Percentiles rank a stretch among this genome's conserved stretches.
Conservation (phyloP, 2,329 filamentous ascomycete species). For the Bipolaris gigantea region DNA sequence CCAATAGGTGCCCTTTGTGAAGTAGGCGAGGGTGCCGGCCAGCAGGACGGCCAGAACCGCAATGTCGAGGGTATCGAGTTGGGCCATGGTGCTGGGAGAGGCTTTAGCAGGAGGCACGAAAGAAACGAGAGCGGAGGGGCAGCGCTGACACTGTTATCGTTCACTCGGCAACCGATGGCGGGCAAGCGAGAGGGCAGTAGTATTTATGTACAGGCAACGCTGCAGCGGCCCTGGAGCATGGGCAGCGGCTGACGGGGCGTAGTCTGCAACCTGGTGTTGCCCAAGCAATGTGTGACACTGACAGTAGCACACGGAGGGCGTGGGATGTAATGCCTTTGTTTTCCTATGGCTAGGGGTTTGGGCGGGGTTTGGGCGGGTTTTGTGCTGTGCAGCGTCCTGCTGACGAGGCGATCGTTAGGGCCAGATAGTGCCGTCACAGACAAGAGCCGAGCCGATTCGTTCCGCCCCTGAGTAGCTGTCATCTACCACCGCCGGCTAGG, state of each 20-base stretch:
- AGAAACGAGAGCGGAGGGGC: conserved; percentile 18
- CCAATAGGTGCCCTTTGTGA: conserved; percentile 97
- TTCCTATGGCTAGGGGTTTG: background rate
- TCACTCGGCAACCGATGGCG: conserved; percentile 26
- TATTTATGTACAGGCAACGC: conserved; percentile 25
- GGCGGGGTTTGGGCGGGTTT: background rate
- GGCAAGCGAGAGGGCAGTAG: conserved; percentile 32
- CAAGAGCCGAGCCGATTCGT: conserved; percentile 13
- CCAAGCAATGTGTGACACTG: background rate
- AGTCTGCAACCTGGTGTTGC: background rate
- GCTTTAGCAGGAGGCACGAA: conserved; percentile 14
- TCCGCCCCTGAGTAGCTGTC: conserved; percentile 12
- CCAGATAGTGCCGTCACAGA: conserved; percentile 32
- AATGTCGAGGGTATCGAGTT: conserved; percentile 94
- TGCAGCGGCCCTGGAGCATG: conserved; percentile 3
- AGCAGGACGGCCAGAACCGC: conserved; percentile 85
- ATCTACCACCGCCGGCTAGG: background rate
- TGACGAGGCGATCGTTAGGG: conserved; percentile 10
- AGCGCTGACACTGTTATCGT: conserved; percentile 26
- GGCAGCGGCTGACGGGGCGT: background rate
- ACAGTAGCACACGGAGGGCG: background rate
- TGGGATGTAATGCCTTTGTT: background rate
- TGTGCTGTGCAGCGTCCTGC: background rate
- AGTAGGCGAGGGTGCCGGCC: conserved; percentile 87
- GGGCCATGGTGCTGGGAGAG: conserved; percentile 68